phyloP scores from a whole-genome alignment of 495 filamentous ascomycete genomes.

The Glarea lozoyensis region DNA sequence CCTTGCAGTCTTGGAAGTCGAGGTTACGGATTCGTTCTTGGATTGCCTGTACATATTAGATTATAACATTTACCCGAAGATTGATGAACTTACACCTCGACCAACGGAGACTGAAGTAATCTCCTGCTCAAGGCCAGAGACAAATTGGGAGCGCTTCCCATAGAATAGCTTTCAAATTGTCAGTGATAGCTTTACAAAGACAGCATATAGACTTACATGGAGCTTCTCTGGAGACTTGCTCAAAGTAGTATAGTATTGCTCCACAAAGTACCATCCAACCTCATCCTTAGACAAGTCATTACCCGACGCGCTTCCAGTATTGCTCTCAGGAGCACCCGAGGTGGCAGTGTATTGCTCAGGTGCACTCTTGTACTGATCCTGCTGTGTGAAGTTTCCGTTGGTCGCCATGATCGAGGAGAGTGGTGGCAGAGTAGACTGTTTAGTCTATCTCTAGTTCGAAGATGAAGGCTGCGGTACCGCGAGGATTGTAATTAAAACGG shows the following conservation, averaged over 20 bases:
- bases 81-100: constrained; percentile 55
- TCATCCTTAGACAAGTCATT: constrained; percentile 33
- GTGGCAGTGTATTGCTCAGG: constrained; percentile 22
- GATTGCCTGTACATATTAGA: constrained; percentile 55
- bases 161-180: constrained; percentile 58
- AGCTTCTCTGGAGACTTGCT: constrained; percentile 91
- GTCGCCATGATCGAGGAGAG: constrained; percentile 18
- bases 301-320: constrained; percentile 16
- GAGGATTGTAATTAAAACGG: background rate
- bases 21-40: constrained; percentile 87
- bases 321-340: constrained; percentile 15
- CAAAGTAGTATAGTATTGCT: constrained; percentile 97
- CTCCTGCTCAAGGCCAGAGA: constrained; percentile 80
- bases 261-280: constrained; percentile 98
- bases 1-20: constrained; percentile 96
- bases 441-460: constrained; percentile 11
- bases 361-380: constrained; percentile 21
- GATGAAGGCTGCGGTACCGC: background rate
- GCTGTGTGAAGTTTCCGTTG: constrained; percentile 23
- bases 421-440: constrained; percentile 4
- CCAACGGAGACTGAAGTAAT: constrained; percentile 75
- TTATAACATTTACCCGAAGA: constrained; percentile 6
- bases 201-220: constrained; percentile 48
- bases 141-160: constrained; percentile 71
- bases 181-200: constrained; percentile 8